These are phyloP conservation scores for Nephromyces sp. DNA, from an alignment of 169 alveolate species.

Conservation along the genomic window DNA sequence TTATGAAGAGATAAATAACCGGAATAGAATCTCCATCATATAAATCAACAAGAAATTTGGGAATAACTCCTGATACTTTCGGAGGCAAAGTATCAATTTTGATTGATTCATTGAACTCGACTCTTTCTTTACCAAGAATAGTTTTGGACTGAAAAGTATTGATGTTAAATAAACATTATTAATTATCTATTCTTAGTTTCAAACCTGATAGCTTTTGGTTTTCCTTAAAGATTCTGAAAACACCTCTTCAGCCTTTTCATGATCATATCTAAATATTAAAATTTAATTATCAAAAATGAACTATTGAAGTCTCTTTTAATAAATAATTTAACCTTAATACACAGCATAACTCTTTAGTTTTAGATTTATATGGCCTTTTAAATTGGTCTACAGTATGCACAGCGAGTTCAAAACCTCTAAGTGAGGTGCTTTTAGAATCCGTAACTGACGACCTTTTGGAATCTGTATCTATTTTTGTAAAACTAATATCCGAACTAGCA, in stretches of 20 bases:
- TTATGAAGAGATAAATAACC: background rate
- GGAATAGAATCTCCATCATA: slow-evolving; percentile 13
- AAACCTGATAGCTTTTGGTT: background rate
- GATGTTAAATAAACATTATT: background rate
- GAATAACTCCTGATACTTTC: slow-evolving; percentile 4
- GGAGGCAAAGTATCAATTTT: slow-evolving; percentile 17
- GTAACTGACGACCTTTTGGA: no score
- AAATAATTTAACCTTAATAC: no score
- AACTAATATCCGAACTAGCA: no score
- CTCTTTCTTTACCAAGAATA: slow-evolving; percentile 10
- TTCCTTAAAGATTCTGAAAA: background rate
- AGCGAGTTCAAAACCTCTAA: no score
- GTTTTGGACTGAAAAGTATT: slow-evolving; percentile 10
- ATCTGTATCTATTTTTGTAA: no score
- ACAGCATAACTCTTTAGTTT: no score
- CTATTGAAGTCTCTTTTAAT: no score
- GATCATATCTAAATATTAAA: background rate
- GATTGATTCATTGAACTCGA: slow-evolving; percentile 6
- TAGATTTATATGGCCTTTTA: no score
- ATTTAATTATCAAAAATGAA: no score
- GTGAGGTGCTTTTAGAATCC: no score
- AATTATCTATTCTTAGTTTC: no score
- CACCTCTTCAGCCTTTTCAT: background rate
- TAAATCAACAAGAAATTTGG: slow-evolving; percentile 14
- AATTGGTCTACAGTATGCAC: no score